Evolutionary conservation across 176 grass and related monocot genomes (phyloP), one percentile per base, ranked within the genome.

Genomic region (Cenchrus purpureus): DNA sequence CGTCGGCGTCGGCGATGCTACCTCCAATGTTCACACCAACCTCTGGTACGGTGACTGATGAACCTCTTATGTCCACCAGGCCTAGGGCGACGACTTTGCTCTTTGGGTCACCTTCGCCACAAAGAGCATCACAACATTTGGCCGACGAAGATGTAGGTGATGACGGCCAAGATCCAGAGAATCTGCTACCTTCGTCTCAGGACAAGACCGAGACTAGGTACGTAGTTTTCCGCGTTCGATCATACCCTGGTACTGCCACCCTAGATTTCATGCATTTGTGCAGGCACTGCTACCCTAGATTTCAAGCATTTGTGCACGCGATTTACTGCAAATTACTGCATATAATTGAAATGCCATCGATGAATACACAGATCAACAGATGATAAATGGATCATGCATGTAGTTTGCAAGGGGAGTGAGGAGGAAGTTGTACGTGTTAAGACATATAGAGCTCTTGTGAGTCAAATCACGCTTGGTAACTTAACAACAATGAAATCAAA

Each of bases 1-100:
- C 20, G 5, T 25, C 68, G 68, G 71, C 12, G 48, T 28, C 22
- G 10, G 70, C 4, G n/a, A 16, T 55, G 72, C 72, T 74, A 8
- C 72, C 72, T 74, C 28, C 71, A 31, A 31, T 74, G 72, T 28
- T 55, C 50, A 19, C 72, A 74, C 50, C 72, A 19, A 19, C 50
- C 17, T 5, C 28, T 44, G 7, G 13, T 12, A 54, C 13, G 1
- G 0, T 7, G 50, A 34, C 72, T 34, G 6, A 6, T 34, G 6
- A 6, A 74, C 48, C 11, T 0, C 2, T n/a, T 40, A 4, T 7
- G 32, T 7, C 64, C 32, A 67, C 6, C 32, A 67, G 64, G 32
- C 28, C 13, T 67, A 15, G 32, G 64, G 40, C 7, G 17, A 0
- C 16, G 40, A 40, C 17, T 10, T n/a, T 8, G 67, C 67, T 70